Evolutionary conservation across 139 green algal genomes (phyloP).

Genomic region (Bryopsis sp.): DNA sequence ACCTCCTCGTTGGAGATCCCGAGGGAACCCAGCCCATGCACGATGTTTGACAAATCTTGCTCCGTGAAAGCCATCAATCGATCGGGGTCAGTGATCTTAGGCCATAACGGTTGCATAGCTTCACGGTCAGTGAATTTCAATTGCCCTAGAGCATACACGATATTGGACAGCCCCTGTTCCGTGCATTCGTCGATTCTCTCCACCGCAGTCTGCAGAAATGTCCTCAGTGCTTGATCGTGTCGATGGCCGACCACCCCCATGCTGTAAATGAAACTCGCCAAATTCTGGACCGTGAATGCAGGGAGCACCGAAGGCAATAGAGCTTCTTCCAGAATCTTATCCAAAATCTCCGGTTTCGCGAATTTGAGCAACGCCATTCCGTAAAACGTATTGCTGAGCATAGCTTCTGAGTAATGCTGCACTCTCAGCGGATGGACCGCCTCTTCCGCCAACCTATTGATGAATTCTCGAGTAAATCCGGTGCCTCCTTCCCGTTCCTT

Average conservation of each 20-base stretch:
- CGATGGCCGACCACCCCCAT: background rate
- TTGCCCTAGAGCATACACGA: slow-evolving; percentile 5
- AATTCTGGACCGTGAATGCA: slow-evolving; percentile 5
- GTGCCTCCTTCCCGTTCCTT: background rate
- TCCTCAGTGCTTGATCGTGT: background rate
- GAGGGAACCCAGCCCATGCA: slow-evolving; percentile 6
- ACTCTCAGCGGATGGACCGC: slow-evolving; percentile 11
- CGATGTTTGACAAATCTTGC: slow-evolving; percentile 11
- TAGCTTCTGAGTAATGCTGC: slow-evolving; percentile 1
- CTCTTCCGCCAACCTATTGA: background rate
- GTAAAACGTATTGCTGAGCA: slow-evolving; percentile 13
- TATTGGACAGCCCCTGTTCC: background rate
- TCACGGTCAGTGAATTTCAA: background rate
- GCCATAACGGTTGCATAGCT: background rate
- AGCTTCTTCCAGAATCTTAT: background rate
- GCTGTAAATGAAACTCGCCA: background rate
- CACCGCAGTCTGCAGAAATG: background rate
- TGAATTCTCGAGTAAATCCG: slow-evolving; percentile 7
- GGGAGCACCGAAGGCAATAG: too few relatives aligned
- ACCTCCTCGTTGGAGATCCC: too few relatives aligned
- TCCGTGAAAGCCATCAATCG: slow-evolving; percentile 1
- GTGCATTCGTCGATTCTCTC: background rate
- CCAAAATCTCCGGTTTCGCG: background rate
- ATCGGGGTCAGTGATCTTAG: background rate
- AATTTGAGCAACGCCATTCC: slow-evolving; percentile 1